phyloP scores from a whole-genome alignment of 139 green algal genomes.

The Tetradesmus lagerheimii region DNA sequence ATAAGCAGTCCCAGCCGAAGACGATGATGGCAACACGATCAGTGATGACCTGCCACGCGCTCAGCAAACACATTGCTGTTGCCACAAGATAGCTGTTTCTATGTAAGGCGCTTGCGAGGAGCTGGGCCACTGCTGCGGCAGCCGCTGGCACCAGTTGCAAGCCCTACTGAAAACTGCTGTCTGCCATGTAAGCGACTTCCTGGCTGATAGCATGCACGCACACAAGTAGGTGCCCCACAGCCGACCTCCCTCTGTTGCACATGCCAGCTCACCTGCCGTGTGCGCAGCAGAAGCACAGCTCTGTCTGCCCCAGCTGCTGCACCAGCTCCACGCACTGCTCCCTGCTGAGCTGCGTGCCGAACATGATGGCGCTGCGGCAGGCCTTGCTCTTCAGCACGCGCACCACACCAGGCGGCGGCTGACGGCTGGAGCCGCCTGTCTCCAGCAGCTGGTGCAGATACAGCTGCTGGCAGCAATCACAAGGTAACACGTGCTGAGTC shows the following conservation, averaged over 20 bases:
- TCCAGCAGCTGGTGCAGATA: slow-evolving; percentile 74
- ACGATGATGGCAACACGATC: too few relatives aligned
- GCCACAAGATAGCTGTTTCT: too few relatives aligned
- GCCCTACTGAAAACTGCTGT: background rate
- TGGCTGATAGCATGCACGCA: too few relatives aligned
- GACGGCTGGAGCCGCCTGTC: slow-evolving; percentile 34
- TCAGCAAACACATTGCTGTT: too few relatives aligned
- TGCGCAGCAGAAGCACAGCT: slow-evolving; percentile 82
- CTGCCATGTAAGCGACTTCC: background rate
- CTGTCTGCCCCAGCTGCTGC: slow-evolving; percentile 54
- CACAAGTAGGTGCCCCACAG: too few relatives aligned
- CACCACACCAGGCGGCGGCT: slow-evolving; percentile 62
- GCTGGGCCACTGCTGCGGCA: too few relatives aligned
- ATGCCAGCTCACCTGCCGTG: slow-evolving; percentile 71
- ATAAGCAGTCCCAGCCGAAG: too few relatives aligned
- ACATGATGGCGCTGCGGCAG: slow-evolving; percentile 90
- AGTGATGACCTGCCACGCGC: too few relatives aligned
- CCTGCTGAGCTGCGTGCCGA: slow-evolving; percentile 75
- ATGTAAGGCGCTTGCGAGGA: too few relatives aligned
- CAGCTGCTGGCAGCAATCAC: background rate
- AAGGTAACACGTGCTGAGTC: background rate
- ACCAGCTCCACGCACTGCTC: slow-evolving; percentile 69
- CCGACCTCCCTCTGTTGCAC: slow-evolving; percentile 62
- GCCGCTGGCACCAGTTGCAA: too few relatives aligned
- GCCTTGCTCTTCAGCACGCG: slow-evolving; percentile 76